These are phyloP conservation scores for Primulina eburnea DNA, from an alignment of 257 asterid species.

Conservation along the genomic window DNA sequence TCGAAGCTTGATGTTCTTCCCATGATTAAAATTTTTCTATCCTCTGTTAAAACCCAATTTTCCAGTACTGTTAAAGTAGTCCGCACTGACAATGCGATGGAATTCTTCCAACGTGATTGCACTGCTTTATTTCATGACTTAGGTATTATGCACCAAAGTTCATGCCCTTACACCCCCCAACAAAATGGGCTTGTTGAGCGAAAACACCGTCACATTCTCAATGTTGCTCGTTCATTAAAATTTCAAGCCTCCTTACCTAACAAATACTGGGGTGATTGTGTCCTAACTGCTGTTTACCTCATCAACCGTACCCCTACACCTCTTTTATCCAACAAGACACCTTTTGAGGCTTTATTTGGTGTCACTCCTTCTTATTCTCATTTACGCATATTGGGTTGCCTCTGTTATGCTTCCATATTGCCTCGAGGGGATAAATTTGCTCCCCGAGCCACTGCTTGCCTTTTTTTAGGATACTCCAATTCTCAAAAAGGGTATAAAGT, in stretches of 20 bases:
- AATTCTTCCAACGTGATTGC: too few relatives aligned
- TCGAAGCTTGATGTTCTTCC: too few relatives aligned
- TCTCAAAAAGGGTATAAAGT: too few relatives aligned
- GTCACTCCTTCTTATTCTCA: not conserved
- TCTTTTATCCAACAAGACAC: not conserved
- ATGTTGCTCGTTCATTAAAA: not conserved
- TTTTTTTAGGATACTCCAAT: not conserved
- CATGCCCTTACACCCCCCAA: too few relatives aligned
- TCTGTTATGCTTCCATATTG: not conserved
- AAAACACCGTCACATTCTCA: not conserved
- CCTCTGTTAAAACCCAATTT: too few relatives aligned
- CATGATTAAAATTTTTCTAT: too few relatives aligned
- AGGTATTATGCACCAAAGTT: too few relatives aligned
- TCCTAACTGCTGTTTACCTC: rapidly evolving
- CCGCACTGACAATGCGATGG: too few relatives aligned
- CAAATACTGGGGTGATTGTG: not conserved
- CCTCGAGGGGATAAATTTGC: too few relatives aligned
- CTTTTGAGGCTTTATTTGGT: not conserved
- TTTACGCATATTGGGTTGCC: not conserved
- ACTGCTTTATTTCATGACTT: too few relatives aligned
- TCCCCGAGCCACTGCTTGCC: rapidly evolving
- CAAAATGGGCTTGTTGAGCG: not conserved
- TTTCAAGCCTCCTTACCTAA: rapidly evolving
- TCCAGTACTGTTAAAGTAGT: too few relatives aligned
- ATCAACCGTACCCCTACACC: not conserved